These are phyloP conservation scores for Candida xiaguanensis DNA, from an alignment of 805 yeast genomes.

Conservation along the genomic window DNA sequence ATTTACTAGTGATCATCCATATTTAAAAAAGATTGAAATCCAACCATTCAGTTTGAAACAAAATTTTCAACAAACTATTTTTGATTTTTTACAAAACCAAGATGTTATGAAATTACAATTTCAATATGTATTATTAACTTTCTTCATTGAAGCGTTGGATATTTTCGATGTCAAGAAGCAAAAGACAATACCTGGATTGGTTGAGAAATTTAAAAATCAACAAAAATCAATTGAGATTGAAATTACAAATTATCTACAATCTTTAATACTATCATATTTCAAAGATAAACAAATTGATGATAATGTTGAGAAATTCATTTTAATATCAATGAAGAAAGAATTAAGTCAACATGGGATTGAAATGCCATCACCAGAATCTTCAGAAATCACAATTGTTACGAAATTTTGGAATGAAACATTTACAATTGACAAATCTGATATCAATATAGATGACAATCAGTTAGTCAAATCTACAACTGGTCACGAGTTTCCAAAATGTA, in stretches of 20 bases:
- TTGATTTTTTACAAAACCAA: constrained; percentile 7
- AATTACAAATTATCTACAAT: constrained; percentile 5
- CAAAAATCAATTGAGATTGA: constrained; percentile 2
- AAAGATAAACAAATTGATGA: constrained; percentile 9
- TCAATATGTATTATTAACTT: constrained; percentile 10
- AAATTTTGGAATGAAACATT: constrained; percentile 33
- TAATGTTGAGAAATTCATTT: constrained; percentile 20
- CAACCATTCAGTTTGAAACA: neutral
- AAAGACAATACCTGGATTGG: neutral
- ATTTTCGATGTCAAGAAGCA: constrained; percentile 8
- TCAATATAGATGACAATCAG: constrained; percentile 10
- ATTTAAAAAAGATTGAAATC: neutral
- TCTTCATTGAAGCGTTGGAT: constrained; percentile 13
- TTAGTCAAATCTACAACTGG: constrained; percentile 24
- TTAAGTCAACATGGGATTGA: constrained; percentile 7
- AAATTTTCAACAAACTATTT: neutral
- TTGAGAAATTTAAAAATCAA: neutral
- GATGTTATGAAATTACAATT: constrained; percentile 9
- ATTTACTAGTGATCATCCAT: constrained; percentile 4
- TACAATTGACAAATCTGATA: constrained; percentile 13
- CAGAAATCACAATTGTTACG: constrained; percentile 22
- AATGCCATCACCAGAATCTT: constrained; percentile 14
- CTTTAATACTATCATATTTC: constrained; percentile 6
- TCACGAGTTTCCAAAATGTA: constrained; percentile 38
- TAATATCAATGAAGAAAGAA: constrained; percentile 14